These are phyloP conservation scores for Apiosordaria backusii DNA, from an alignment of 495 filamentous ascomycete genomes.

Conservation along the genomic window DNA sequence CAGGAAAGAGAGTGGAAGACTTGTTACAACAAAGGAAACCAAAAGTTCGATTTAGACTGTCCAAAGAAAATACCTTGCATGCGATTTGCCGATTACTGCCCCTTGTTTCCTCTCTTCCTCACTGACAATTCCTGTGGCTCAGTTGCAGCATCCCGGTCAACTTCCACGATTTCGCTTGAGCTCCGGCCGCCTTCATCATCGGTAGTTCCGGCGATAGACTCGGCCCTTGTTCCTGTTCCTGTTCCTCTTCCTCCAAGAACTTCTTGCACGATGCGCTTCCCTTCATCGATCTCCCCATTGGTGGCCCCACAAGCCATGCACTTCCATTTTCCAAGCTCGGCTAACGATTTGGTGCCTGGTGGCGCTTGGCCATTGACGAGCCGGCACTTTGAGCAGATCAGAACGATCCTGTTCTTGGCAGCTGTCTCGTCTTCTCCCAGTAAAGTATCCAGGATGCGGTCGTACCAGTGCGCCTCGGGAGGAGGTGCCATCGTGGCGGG, in stretches of 20 bases:
- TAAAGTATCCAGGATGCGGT: conserved; percentile 85
- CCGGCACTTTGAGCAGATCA: conserved; percentile 80
- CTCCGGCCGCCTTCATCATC: conserved; percentile 33
- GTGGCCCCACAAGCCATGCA: conserved; percentile 79
- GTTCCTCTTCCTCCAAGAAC: conserved; percentile 32
- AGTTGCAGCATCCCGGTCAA: conserved; percentile 35
- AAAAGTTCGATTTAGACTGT: background rate
- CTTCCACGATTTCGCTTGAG: conserved; percentile 39
- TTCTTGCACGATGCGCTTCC: conserved; percentile 55
- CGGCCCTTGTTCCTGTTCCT: background rate
- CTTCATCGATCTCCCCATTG: conserved; percentile 75
- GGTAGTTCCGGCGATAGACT: conserved; percentile 10
- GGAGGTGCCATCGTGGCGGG: conserved; percentile 38
- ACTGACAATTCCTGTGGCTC: conserved; percentile 1
- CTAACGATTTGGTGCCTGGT: conserved; percentile 71
- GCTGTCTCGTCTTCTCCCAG: conserved; percentile 94
- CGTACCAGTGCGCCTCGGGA: conserved; percentile 76
- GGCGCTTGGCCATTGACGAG: conserved; percentile 96
- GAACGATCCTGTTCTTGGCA: conserved; percentile 80
- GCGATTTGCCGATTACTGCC: background rate
- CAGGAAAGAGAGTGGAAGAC: background rate
- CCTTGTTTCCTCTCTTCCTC: conserved; percentile 16
- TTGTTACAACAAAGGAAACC: conserved; percentile 1
- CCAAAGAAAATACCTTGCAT: background rate
- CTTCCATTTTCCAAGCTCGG: conserved; percentile 84